These are phyloP conservation scores for Liquidambar formosana DNA, from an alignment of 164 flowering plant genomes.

Conservation along the genomic window DNA sequence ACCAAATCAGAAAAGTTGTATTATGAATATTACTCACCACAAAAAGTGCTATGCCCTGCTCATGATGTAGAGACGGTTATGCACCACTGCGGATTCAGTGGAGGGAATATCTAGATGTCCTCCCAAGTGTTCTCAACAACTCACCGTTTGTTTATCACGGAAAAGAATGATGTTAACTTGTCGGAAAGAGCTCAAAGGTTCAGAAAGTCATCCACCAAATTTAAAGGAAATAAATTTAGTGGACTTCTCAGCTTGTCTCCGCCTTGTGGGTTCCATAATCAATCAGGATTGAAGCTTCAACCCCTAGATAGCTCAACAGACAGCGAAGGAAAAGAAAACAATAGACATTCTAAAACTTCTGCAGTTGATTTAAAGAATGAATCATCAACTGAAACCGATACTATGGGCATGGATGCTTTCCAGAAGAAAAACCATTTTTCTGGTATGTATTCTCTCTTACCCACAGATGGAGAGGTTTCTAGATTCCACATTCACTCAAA, in stretches of 20 bases:
- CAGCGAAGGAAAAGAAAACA: conserved; percentile 36
- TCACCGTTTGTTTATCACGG: conserved; percentile 42
- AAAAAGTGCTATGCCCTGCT: conserved; percentile 21
- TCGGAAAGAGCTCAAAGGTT: conserved; percentile 31
- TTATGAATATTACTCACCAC: conserved; percentile 16
- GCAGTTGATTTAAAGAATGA: conserved; percentile 32
- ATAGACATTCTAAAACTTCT: conserved; percentile 15
- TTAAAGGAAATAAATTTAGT: conserved; percentile 30
- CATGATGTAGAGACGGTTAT: conserved; percentile 41
- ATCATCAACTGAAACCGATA: conserved; percentile 69
- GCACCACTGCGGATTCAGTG: conserved; percentile 40
- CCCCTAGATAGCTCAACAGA: conserved; percentile 31
- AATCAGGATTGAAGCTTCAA: conserved; percentile 36
- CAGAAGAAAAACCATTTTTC: conserved; percentile 35
- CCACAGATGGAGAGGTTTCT: too few relatives aligned
- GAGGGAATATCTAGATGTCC: conserved; percentile 28
- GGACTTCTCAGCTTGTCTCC: conserved; percentile 29
- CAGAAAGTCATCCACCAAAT: conserved; percentile 24
- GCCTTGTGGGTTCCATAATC: conserved; percentile 17
- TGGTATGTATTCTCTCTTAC: too few relatives aligned
- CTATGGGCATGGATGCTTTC: conserved; percentile 42
- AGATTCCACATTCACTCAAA: too few relatives aligned
- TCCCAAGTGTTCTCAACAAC: conserved; percentile 50
- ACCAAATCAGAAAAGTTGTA: conserved; percentile 17
- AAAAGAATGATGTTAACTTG: conserved; percentile 36